Evolutionary conservation across 2,329 filamentous ascomycete genomes (phyloP).

Genomic region (Ciborinia camelliae): DNA sequence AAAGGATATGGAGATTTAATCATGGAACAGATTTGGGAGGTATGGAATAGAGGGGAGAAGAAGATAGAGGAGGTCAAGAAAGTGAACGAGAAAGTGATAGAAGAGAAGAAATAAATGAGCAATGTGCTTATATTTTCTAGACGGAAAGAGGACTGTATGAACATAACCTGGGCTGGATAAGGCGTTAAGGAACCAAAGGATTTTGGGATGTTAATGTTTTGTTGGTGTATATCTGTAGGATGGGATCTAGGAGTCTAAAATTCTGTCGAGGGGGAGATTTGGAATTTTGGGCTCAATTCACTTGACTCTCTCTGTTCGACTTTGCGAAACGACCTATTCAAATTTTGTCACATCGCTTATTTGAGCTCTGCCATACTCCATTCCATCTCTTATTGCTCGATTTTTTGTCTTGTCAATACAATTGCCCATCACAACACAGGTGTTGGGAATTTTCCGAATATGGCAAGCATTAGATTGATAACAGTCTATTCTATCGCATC

Average conservation of each 20-base stretch:
- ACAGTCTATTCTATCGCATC: neutral
- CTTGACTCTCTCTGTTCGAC: neutral
- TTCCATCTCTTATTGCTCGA: too few relatives aligned
- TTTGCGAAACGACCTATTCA: neutral
- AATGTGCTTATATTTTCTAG: constrained; percentile 1
- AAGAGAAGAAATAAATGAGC: constrained; percentile 19
- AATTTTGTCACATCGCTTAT: neutral
- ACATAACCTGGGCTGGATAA: neutral
- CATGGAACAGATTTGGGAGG: constrained; percentile 46
- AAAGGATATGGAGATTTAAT: constrained; percentile 44
- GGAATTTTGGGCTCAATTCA: neutral
- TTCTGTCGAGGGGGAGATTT: neutral
- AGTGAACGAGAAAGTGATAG: constrained; percentile 28
- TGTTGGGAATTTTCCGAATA: neutral
- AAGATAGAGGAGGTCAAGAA: constrained; percentile 35
- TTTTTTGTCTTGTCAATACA: neutral
- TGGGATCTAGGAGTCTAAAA: neutral
- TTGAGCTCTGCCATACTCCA: neutral
- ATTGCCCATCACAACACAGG: neutral
- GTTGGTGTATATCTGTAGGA: neutral
- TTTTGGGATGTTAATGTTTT: neutral
- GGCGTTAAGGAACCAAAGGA: neutral
- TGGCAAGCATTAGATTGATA: neutral
- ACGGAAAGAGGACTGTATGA: neutral
- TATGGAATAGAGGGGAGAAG: constrained; percentile 45